Evolutionary conservation across 352 stramenopile genomes (phyloP).

Genomic region (Globisporangium acanthophoron): DNA sequence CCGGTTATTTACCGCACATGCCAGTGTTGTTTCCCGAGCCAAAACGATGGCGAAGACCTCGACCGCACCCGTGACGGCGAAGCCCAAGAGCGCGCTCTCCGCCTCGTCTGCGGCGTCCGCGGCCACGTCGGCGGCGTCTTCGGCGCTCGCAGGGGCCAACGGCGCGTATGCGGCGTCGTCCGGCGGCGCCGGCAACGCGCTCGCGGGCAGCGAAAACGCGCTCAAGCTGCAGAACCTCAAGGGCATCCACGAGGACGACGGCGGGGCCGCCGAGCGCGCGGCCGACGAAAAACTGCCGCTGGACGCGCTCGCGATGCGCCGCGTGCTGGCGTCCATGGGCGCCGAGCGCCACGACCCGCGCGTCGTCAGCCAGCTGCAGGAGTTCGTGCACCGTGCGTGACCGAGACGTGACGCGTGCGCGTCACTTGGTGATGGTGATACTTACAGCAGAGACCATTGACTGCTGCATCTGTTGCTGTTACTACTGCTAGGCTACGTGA

Average conservation of each 20-base stretch:
- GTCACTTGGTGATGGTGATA: neutral
- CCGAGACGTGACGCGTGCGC: neutral
- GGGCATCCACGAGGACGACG: conserved; percentile 64
- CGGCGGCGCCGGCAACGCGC: conserved; percentile 7
- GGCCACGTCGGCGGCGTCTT: neutral
- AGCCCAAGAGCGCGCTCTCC: neutral
- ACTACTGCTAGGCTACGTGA: conserved; percentile 53
- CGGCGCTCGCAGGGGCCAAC: conserved; percentile 10
- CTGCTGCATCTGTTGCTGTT: neutral
- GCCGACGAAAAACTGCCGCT: conserved; percentile 45
- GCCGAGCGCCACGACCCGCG: conserved; percentile 72
- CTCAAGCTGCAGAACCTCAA: conserved; percentile 54
- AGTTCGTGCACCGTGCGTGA: conserved; percentile 76
- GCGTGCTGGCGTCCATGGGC: conserved; percentile 75
- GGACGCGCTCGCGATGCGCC: conserved; percentile 51
- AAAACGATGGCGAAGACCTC: neutral
- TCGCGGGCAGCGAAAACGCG: conserved; percentile 24
- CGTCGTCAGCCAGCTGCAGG: conserved; percentile 75
- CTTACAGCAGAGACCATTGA: neutral
- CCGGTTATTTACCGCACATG: too few relatives aligned
- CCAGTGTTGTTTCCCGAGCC: too few relatives aligned
- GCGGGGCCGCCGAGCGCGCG: conserved; percentile 26
- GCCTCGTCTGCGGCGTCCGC: neutral
- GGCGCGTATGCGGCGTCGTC: neutral
- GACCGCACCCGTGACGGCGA: neutral